These are phyloP conservation scores for Candida sphagnicola DNA, from an alignment of 805 yeast genomes.

Conservation along the genomic window DNA sequence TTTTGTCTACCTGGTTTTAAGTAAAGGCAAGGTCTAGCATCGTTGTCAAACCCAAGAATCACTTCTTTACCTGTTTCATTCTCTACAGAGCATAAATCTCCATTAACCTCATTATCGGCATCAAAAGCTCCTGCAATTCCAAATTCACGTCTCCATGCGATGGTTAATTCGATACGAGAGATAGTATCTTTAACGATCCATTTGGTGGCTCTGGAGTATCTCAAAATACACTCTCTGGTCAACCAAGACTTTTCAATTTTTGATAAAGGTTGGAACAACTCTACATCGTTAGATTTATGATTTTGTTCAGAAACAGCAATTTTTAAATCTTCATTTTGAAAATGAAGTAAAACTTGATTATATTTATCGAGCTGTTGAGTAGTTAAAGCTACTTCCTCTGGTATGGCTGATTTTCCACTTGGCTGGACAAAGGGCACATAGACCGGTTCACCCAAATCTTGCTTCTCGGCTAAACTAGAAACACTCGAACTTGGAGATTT, in stretches of 20 bases:
- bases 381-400: conserved; percentile 50
- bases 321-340: conserved; percentile 47
- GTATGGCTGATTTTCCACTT: conserved; percentile 33
- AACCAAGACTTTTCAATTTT: conserved; percentile 82
- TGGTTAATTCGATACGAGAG: conserved; percentile 67
- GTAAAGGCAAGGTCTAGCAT: conserved; percentile 87
- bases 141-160: conserved; percentile 93
- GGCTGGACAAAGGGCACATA: conserved; percentile 19
- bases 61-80: conserved; percentile 92
- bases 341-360: conserved; percentile 57
- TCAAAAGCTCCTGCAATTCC: conserved; percentile 49
- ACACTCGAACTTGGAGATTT: conserved; percentile 1
- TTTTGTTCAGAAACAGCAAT: conserved; percentile 50
- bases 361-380: conserved; percentile 59
- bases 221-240: conserved; percentile 82
- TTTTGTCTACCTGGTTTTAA: conserved; percentile 94
- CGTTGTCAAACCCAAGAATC: conserved; percentile 85
- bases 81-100: conserved; percentile 57
- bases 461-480: neutral
- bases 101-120: conserved; percentile 49
- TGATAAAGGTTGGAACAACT: conserved; percentile 23
- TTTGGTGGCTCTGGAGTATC: conserved; percentile 91
- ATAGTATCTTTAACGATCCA: conserved; percentile 76
- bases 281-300: conserved; percentile 34
- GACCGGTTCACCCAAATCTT: conserved; percentile 8